Base-by-base conservation (phyloP, 306 rosid species). In the Vigna unguiculata region DNA sequence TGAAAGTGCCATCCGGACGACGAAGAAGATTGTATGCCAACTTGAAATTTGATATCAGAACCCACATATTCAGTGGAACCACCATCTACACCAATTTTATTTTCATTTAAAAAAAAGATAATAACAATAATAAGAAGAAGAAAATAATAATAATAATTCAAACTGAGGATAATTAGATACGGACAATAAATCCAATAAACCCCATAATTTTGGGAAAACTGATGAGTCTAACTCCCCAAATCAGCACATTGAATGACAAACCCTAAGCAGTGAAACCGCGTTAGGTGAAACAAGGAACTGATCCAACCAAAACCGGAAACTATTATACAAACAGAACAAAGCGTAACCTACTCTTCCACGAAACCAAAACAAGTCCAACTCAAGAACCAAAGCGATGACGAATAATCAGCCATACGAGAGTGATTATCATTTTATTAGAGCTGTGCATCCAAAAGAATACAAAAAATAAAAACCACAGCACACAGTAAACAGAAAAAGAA, bases 61-160 rank as follows among this genome's bases (percentile, higher is more conserved):
- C 99, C 99, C 99, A 95, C 85, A 96, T 95, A 77, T 95, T 95
- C 74, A 92, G 78, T 7, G 99, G 99, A 68, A 95, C 99, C 87
- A 92, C 99, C 91, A 62, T 89, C 99, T 95, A 51, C 78, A 83
- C 28, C 63, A 68, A 34, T 76, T 43, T 69, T 47, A 1, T 69
- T 46, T 41, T n/a, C 40, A 45, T 3, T 28, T 25, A 46, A 14
- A 38, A 12, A 6, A 16, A 49, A 19, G 0, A 51, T 12, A 6
- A 79, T 17, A 17, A 30, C 4, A 54, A 64, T 28, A 28, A 28
- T 21, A 3, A 15, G 1, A 67, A 34, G 8, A 34, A 34, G 8
- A 36, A 15, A 45, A 15, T 1, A n/a, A n/a, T n/a, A n/a, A n/a
- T n/a, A n/a, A n/a, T n/a, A 22, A 43, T 45, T 34, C 14, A 45